phyloP scores from a whole-genome alignment of 768 basidiomycete genomes.

The Cystofilobasidium capitatum region DNA sequence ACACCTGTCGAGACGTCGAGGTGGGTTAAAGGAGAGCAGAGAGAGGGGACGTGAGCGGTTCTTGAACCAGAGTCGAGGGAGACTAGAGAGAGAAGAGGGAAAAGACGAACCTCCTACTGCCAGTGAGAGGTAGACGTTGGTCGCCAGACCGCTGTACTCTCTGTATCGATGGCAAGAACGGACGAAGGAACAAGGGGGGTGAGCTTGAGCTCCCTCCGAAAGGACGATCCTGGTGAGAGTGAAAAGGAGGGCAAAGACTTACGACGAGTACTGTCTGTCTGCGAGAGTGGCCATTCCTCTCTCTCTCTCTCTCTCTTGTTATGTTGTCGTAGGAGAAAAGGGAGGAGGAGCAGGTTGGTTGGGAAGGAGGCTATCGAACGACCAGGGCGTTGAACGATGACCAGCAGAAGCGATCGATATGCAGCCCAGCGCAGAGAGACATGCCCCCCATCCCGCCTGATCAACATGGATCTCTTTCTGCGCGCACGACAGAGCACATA shows the following conservation, averaged over 20 bases:
- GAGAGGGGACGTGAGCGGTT: background rate
- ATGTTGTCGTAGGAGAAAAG: background rate
- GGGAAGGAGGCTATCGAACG: too few relatives aligned
- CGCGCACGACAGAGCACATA: too few relatives aligned
- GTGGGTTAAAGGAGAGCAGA: background rate
- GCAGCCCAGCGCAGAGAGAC: too few relatives aligned
- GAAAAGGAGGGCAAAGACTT: background rate
- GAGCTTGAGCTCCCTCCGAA: background rate
- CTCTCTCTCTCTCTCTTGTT: too few relatives aligned
- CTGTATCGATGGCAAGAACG: background rate
- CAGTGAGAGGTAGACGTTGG: slow-evolving; percentile 18
- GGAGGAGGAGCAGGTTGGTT: background rate
- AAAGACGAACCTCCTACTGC: slow-evolving; percentile 8
- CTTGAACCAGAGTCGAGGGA: background rate
- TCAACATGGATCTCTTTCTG: too few relatives aligned
- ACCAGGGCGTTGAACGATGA: too few relatives aligned
- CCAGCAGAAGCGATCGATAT: too few relatives aligned
- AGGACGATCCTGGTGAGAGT: background rate
- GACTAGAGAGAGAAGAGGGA: background rate
- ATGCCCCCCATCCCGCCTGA: too few relatives aligned
- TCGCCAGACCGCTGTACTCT: slow-evolving; percentile 22
- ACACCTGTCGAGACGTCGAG: background rate
- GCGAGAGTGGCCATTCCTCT: background rate
- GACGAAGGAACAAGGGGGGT: background rate
- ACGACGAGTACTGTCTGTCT: background rate